Base-by-base conservation (phyloP, 2,329 filamentous ascomycete genomes). In the Exophiala spinifera region DNA sequence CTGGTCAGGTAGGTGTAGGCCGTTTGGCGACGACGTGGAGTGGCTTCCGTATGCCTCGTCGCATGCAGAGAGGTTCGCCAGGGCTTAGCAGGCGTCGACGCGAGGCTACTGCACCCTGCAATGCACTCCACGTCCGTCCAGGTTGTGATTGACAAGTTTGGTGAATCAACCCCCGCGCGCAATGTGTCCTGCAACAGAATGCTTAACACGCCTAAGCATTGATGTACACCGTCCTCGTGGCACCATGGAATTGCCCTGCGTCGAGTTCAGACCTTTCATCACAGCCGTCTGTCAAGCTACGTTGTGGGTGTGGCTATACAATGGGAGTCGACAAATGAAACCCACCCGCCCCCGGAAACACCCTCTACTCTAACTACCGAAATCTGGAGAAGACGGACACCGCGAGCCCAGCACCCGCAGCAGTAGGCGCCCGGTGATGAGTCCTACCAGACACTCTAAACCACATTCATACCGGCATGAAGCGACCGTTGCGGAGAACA, bases 41-140 rank as follows among this genome's bases (percentile, higher is more conserved):
- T 46, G 19, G 15, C 46, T 40, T 49, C 46, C 19, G 3, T 23
- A 10, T n/a, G 23, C 28, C 39, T 33, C 33, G 39, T 39, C 36
- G 36, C 36, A 15, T 39, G 36, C n/a, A 39, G 3, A 19, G 7
- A 31, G 28, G 28, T 10, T 31, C 36, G 17, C 36, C 36, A 31
- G 28, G 28, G 28, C 28, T 31, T n/a, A 39, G 14, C 36, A 31
- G 28, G 28, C 28, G 8, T 31, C 4, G 28, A 31, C 17, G 36
- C 47, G 33, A 43, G 47, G 47, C 47, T 49, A 49, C 47, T 49
- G 47, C 47, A 43, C n/a, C 17, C 33, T 39, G 31, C 34, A 49
- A 49, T 49, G 47, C 47, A 49, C 47, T 49, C 47, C 47, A 49
- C 47, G 47, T 36, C 21, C 31, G 10, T 31, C 28, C 28, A 31